A percentile compares a stretch with the other conserved stretches of the same genome.
Evolutionary conservation across 495 filamentous ascomycete genomes (phyloP).

Genomic region (Daldinia loculata): DNA sequence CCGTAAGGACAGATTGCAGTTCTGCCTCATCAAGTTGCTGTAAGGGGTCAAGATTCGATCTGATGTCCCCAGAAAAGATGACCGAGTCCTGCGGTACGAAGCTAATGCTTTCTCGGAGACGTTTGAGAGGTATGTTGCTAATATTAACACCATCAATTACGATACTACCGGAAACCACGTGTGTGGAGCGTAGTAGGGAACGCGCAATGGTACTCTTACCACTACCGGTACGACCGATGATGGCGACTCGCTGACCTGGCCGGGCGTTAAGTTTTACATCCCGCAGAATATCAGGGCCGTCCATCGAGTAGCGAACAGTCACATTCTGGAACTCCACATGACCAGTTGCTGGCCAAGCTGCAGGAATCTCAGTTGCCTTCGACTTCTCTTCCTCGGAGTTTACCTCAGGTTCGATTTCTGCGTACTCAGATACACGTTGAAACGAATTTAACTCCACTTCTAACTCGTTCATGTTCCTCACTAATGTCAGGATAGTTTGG

Average conservation of each 20-base stretch:
- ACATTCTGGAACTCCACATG: constrained; percentile 42
- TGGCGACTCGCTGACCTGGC: constrained; percentile 48
- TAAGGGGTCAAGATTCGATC: constrained; percentile 54
- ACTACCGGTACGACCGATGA: constrained; percentile 56
- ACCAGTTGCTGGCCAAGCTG: constrained; percentile 46
- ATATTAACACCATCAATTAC: constrained; percentile 54
- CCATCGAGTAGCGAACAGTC: constrained; percentile 44
- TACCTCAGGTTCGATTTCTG: constrained; percentile 59
- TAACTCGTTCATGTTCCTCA: constrained; percentile 59
- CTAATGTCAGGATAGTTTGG: constrained; percentile 29
- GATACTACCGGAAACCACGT: constrained; percentile 47
- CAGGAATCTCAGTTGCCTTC: constrained; percentile 31
- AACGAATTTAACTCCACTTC: constrained; percentile 63
- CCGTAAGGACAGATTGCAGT: constrained; percentile 61
- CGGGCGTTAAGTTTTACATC: constrained; percentile 41
- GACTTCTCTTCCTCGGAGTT: constrained; percentile 40
- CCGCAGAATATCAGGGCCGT: constrained; percentile 30
- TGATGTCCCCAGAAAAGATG: constrained; percentile 54
- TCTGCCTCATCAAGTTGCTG: constrained; percentile 62
- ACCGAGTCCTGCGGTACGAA: constrained; percentile 58
- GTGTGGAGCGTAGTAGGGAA: constrained; percentile 52
- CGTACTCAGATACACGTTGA: constrained; percentile 63
- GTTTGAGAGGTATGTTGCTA: constrained; percentile 46
- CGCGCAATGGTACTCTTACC: constrained; percentile 52
- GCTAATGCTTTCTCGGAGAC: constrained; percentile 51